A percentile compares a stretch with the other conserved stretches of the same genome.
These are phyloP conservation scores for Cephaloascus albidus DNA, from an alignment of 805 yeast genomes.

Conservation along the genomic window DNA sequence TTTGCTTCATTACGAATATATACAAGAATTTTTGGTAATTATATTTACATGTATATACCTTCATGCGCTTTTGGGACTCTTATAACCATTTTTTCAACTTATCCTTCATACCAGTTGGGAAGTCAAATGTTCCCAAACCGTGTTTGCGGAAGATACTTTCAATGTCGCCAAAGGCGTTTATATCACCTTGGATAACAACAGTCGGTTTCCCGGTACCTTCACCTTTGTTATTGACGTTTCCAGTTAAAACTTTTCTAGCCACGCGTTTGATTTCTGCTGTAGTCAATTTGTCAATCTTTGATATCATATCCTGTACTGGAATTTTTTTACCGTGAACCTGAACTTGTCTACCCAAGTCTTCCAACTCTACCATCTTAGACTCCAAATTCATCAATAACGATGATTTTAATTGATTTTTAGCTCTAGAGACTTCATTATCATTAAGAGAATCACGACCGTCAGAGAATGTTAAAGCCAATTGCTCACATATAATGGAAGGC, in stretches of 20 bases:
- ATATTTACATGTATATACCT: too few species aligned
- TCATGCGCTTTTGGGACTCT: too few species aligned
- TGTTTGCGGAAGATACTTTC: slow-evolving; percentile 51
- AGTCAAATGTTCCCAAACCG: slow-evolving; percentile 68
- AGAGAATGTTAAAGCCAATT: slow-evolving; percentile 28
- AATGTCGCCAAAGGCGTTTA: slow-evolving; percentile 82
- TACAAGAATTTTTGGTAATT: too few species aligned
- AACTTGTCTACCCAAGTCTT: slow-evolving; percentile 92
- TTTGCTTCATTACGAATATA: too few species aligned
- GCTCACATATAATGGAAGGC: slow-evolving; percentile 69
- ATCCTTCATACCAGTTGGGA: too few species aligned
- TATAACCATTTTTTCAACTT: too few species aligned
- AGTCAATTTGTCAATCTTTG: slow-evolving; percentile 59
- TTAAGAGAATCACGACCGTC: slow-evolving; percentile 53
- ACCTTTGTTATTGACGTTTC: slow-evolving; percentile 44
- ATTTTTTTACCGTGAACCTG: slow-evolving; percentile 74
- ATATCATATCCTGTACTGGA: slow-evolving; percentile 74
- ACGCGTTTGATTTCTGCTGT: slow-evolving; percentile 62
- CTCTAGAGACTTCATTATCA: slow-evolving; percentile 70
- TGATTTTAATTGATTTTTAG: slow-evolving; percentile 85
- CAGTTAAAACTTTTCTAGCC: slow-evolving; percentile 68
- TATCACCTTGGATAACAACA: slow-evolving; percentile 80
- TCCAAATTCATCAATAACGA: slow-evolving; percentile 89
- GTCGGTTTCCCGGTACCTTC: slow-evolving; percentile 57
- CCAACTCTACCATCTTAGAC: slow-evolving; percentile 86